Conservation (phyloP, 495 filamentous ascomycete species). For the Trypethelium eluteriae region DNA sequence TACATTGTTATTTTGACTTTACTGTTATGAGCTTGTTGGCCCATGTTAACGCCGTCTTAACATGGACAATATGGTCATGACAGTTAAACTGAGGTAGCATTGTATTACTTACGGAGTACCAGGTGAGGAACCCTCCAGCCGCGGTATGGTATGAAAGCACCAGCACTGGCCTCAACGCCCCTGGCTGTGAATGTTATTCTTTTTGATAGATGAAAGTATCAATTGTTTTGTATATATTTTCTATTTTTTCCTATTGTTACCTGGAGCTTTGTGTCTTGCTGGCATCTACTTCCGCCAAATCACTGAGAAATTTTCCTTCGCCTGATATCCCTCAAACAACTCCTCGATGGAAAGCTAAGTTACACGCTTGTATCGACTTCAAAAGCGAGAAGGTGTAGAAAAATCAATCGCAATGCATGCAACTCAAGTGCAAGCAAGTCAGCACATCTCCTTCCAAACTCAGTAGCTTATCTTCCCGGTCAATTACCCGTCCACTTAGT, state of each 20-base stretch:
- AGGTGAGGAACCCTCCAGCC: too few relatives aligned
- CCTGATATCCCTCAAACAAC: background rate
- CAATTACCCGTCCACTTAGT: too few relatives aligned
- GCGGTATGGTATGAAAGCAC: too few relatives aligned
- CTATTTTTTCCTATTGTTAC: background rate
- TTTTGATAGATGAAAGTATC: background rate
- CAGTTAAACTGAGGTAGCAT: too few relatives aligned
- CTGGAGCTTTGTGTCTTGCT: background rate
- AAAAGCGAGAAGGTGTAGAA: background rate
- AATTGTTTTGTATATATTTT: background rate
- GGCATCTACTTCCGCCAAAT: background rate
- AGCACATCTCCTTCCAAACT: background rate
- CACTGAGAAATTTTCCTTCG: background rate
- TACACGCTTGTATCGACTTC: background rate
- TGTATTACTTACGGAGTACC: too few relatives aligned
- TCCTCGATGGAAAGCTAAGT: background rate
- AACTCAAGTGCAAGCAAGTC: background rate
- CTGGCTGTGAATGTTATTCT: background rate
- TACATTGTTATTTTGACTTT: too few relatives aligned
- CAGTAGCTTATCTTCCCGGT: background rate
- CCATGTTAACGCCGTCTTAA: too few relatives aligned
- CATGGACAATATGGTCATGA: too few relatives aligned
- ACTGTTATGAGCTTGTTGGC: too few relatives aligned
- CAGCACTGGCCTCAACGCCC: too few relatives aligned
- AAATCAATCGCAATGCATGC: background rate